Base-by-base conservation (phyloP, 164 flowering plant species). In the Aristolochia californica region DNA sequence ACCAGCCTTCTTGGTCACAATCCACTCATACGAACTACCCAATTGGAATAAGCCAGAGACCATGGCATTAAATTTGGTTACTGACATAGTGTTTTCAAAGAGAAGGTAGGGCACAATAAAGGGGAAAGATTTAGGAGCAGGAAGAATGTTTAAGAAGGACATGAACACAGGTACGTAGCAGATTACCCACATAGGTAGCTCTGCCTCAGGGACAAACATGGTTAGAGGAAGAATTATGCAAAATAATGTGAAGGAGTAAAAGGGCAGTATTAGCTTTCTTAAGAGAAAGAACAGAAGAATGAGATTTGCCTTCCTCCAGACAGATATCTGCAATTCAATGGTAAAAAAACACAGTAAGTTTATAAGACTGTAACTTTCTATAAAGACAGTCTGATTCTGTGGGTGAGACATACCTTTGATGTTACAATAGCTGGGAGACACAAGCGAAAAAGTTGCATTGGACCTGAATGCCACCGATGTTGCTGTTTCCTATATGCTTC, bases 401-500 rank as follows among this genome's bases (percentile, higher is more conserved):
- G 5, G 48, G 5, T 7, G 26, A 14, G 23, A 62, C 51, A 45
- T n/a, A 91, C 98, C 96, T 91, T 91, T 58, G 98, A 59, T 59
- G 60, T 58, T 48, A 85, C 76, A 18, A 87, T 70, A 52, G 55
- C 86, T 11, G 91, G 98, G 66, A 93, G 74, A 68, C 95, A 88
- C 9, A 93, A 79, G 7, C 97, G 88, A 66, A 91, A 91, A 72
- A 91, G 62, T 66, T 88, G 98, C 98, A 91, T 91, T 2, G 98
- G 98, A 21, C 98, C 98, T 13, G 98, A 93, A 68, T 93, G 98
- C 98, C 98, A 93, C 59, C 98, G 70, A 54, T 93, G 98, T 66
- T 93, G 98, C 68, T 93, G 98, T 62, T 93, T 93, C 67, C 95
- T 61, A 55, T 91, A 91, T 30, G 96, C 95, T 71, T 91, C 98